These are phyloP conservation scores for Pythium myriotylum DNA, from an alignment of 352 stramenopile species.

Conservation along the genomic window DNA sequence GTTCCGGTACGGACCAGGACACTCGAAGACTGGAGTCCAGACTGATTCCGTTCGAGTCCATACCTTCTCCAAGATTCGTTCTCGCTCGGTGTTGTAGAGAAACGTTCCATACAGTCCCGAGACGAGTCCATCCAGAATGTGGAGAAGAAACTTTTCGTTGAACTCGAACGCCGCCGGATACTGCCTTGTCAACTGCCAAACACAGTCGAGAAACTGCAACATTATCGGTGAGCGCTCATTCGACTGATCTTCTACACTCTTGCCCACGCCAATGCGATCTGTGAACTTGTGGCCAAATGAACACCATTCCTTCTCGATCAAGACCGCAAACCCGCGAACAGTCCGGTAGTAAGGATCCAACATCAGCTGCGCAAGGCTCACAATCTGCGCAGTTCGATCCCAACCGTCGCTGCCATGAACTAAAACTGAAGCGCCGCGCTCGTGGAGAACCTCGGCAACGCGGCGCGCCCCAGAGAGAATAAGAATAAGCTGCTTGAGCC, in stretches of 20 bases:
- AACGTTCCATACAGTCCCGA: conserved; percentile 81
- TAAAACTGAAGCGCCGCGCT: conserved; percentile 74
- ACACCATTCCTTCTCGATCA: conserved; percentile 86
- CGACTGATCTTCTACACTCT: conserved; percentile 68
- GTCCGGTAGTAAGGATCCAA: conserved; percentile 84
- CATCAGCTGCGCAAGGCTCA: conserved; percentile 75
- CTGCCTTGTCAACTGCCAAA: conserved; percentile 86
- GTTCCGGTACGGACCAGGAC: conserved; percentile 61
- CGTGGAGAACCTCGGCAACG: conserved; percentile 75
- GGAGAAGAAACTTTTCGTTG: conserved; percentile 81
- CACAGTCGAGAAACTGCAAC: conserved; percentile 83
- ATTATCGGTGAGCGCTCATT: conserved; percentile 86
- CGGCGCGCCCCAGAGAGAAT: conserved; percentile 66
- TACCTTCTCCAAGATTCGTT: conserved; percentile 76
- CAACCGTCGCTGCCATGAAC: conserved; percentile 87
- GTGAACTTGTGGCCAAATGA: conserved; percentile 90
- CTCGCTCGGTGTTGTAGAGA: conserved; percentile 80
- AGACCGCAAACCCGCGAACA: conserved; percentile 76
- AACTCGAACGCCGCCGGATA: conserved; percentile 89
- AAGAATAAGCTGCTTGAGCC: conserved; percentile 95
- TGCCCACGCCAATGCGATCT: conserved; percentile 77
- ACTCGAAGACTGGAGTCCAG: conserved; percentile 47
- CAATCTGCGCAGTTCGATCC: conserved; percentile 84
- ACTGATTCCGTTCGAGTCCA: conserved; percentile 74
- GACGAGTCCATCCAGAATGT: conserved; percentile 74